Conservation (phyloP, 306 rosid species). For the Acacia acuminata region DNA sequence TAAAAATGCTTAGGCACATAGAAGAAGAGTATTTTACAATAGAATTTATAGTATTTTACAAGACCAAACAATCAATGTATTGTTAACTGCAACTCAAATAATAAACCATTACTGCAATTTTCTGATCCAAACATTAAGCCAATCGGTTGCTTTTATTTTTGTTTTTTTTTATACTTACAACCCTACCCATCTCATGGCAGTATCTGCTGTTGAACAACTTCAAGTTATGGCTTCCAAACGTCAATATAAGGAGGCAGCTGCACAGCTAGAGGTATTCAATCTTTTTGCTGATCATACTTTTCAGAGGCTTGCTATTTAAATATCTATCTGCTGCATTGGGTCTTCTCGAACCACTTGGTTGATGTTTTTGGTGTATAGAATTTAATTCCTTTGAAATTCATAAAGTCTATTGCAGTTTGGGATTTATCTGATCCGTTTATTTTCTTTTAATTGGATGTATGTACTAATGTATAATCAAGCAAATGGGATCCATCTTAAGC, state of each 20-base stretch:
- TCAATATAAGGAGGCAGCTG: constrained; percentile 94
- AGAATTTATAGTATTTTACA: neutral
- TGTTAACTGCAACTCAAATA: neutral
- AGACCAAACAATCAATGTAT: neutral
- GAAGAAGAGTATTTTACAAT: neutral
- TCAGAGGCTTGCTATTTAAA: constrained; percentile 1
- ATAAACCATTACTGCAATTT: neutral
- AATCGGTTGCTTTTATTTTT: neutral
- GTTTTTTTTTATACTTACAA: constrained; percentile 9
- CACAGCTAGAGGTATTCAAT: constrained; percentile 86
- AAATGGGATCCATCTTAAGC: neutral
- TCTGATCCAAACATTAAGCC: constrained; percentile 12
- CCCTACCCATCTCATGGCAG: constrained; percentile 57
- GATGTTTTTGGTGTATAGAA: constrained; percentile 2
- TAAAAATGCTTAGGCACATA: neutral
- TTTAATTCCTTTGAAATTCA: neutral
- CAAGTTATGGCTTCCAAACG: constrained; percentile 98
- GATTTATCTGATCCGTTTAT: neutral
- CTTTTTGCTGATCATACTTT: neutral
- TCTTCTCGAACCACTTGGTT: neutral
- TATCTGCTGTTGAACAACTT: constrained; percentile 99
- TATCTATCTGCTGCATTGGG: constrained; percentile 21
- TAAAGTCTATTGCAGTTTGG: constrained; percentile 17
- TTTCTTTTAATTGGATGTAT: neutral
- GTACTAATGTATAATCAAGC: neutral